phyloP scores from a whole-genome alignment of 768 basidiomycete species.

The Mycena latifolia region DNA sequence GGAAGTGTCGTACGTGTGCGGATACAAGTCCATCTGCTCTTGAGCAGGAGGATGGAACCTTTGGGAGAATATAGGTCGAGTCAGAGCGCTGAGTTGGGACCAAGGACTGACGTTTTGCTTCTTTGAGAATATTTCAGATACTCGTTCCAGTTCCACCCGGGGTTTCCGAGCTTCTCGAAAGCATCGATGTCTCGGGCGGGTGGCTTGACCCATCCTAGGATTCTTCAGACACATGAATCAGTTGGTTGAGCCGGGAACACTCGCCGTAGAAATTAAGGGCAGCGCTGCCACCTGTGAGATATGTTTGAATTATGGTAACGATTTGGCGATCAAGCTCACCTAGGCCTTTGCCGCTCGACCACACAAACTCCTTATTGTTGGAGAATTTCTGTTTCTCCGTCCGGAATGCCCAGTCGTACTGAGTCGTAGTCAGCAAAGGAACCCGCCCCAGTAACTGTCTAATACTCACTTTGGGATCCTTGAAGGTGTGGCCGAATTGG shows the following conservation, averaged over 20 bases:
- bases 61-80: neutral
- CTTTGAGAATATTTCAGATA: constrained; percentile 53
- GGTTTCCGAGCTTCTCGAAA: constrained; percentile 63
- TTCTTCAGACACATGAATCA: neutral
- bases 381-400: constrained; percentile 45
- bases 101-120: constrained; percentile 50
- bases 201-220: constrained; percentile 43
- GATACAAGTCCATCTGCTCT: constrained; percentile 42
- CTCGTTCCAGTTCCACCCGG: constrained; percentile 67
- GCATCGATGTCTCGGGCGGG: constrained; percentile 46
- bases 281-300: constrained; percentile 55
- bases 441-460: too few species aligned
- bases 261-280: constrained; percentile 55
- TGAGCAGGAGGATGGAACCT: constrained; percentile 45
- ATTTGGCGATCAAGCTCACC: too few species aligned
- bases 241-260: constrained; percentile 12
- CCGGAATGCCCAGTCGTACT: constrained; percentile 53
- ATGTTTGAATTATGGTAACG: too few species aligned
- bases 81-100: too few species aligned
- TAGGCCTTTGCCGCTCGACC: constrained; percentile 50
- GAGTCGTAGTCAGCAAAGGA: too few species aligned
- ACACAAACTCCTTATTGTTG: constrained; percentile 41
- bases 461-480: constrained; percentile 41
- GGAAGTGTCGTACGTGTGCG: constrained; percentile 41
- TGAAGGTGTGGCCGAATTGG: constrained; percentile 44